These are phyloP conservation scores for Suaeda aralocaspica DNA, from an alignment of 148 eudicot genomes.

Conservation along the genomic window DNA sequence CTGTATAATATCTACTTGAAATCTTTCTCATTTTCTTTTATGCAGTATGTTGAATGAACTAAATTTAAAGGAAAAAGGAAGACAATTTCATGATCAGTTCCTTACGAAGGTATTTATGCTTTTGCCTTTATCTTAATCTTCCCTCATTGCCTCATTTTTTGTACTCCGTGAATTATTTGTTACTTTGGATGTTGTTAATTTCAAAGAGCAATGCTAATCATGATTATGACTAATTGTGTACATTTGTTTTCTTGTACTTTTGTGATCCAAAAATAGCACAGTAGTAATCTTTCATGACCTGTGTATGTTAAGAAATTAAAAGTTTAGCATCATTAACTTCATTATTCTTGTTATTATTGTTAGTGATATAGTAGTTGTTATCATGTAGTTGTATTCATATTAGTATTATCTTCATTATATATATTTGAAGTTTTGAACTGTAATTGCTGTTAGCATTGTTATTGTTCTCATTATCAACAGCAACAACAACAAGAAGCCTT, in stretches of 20 bases:
- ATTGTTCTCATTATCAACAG: neutral
- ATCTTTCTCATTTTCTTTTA: slow-evolving; percentile 14
- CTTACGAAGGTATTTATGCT: slow-evolving; percentile 68
- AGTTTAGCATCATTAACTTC: neutral
- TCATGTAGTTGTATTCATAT: neutral
- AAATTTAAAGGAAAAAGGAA: slow-evolving; percentile 92
- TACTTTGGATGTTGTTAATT: neutral
- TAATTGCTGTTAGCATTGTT: neutral
- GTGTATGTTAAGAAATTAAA: neutral
- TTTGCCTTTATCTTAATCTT: neutral
- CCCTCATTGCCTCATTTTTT: neutral
- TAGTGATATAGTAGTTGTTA: neutral
- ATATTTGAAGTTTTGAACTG: too few species aligned
- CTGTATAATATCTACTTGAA: neutral
- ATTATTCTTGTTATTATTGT: neutral
- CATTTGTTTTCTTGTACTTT: too few species aligned
- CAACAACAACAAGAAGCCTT: too few species aligned
- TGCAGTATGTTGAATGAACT: slow-evolving; percentile 75
- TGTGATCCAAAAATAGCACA: neutral
- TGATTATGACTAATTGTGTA: neutral
- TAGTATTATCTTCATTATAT: neutral
- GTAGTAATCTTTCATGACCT: neutral
- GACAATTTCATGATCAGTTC: slow-evolving; percentile 85
- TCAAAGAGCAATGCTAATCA: neutral
- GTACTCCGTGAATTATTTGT: too few species aligned